Evolutionary conservation across 352 stramenopile species (phyloP).

Genomic region (Globisporangium iwayamae): DNA sequence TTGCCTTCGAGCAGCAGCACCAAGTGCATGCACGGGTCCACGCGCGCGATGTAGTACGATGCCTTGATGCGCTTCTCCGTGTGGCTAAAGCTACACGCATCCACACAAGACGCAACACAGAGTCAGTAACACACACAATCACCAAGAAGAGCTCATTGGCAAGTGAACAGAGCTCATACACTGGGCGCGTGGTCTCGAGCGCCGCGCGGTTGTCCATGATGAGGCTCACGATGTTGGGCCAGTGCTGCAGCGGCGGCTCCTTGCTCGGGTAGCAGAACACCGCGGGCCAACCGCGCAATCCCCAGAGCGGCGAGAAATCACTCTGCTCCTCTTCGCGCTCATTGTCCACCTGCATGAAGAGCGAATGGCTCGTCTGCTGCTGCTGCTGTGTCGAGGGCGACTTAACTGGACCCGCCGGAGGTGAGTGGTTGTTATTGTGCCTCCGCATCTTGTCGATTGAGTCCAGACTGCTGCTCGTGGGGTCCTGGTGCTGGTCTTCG

Average conservation of each 20-base stretch:
- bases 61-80: slow-evolving; percentile 60
- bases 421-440: slow-evolving; percentile 18
- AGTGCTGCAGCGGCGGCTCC: slow-evolving; percentile 64
- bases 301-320: slow-evolving; percentile 81
- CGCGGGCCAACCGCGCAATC: slow-evolving; percentile 70
- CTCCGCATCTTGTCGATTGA: slow-evolving; percentile 18
- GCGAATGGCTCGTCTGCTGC: slow-evolving; percentile 26
- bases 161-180: slow-evolving; percentile 31
- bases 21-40: slow-evolving; percentile 74
- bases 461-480: slow-evolving; percentile 2
- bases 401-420: slow-evolving; percentile 2
- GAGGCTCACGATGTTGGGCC: slow-evolving; percentile 84
- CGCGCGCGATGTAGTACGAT: slow-evolving; percentile 70
- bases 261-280: slow-evolving; percentile 79
- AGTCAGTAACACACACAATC: not conserved
- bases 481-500: slow-evolving; percentile 12
- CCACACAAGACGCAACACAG: not conserved
- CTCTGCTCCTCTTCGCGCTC: slow-evolving; percentile 63
- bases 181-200: slow-evolving; percentile 45
- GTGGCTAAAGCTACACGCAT: slow-evolving; percentile 47
- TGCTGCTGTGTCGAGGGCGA: not conserved
- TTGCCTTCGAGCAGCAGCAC: slow-evolving; percentile 71
- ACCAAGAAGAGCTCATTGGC: not conserved
- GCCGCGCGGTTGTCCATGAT: slow-evolving; percentile 78
- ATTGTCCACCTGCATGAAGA: slow-evolving; percentile 54